Base-by-base conservation (phyloP, 2,329 filamentous ascomycete species). In the Achaetomium macrosporum region DNA sequence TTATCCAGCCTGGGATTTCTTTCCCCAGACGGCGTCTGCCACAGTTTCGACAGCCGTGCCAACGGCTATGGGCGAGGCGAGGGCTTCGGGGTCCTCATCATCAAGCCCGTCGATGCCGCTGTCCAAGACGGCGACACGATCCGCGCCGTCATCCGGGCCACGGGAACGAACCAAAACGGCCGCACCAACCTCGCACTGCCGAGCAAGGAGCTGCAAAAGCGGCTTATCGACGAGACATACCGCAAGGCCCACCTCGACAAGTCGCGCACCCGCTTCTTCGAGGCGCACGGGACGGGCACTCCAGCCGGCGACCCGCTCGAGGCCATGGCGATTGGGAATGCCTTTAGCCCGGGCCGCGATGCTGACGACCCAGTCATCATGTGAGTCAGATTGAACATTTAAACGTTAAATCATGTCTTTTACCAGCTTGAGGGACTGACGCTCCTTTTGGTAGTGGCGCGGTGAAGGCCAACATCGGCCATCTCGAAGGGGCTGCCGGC, bases 21-120 rank as follows among this genome's bases (percentile, higher is more conserved):
- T 7, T 41, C 36, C 5, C 50, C 50, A 6, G 50, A 51, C 15
- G 42, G 42, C n/a, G 19, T 33, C 2, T 47, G 43, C 9, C 20
- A 52, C 37, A 47, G 36, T 13, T 52, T 52, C 29, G 43, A 47
- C 42, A 55, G 60, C 2, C 62, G 61, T 20, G 76, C 72, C 2
- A 68, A 73, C 53, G 78, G 77, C 0, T 81, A 78, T 58, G 73
- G 66, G 0, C 66, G 76, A 69, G 76, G 75, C 10, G 80, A 83
- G 46, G 78, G 78, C 0, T 64, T 80, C 12, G 71, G 72, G 1
- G 66, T 69, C 5, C 13, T 50, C 7, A 35, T 55, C 2, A 11
- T 57, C 16, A 53, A 57, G 5, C 7, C 31, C 5, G 64, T 69
- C 33, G 44, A 67, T 42, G 53, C 55, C 19, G 40, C 40, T 5